Percentiles rank a stretch among this genome's conserved stretches.
Conservation (phyloP, 164 flowering plant species). For the Magnolia sinica region DNA sequence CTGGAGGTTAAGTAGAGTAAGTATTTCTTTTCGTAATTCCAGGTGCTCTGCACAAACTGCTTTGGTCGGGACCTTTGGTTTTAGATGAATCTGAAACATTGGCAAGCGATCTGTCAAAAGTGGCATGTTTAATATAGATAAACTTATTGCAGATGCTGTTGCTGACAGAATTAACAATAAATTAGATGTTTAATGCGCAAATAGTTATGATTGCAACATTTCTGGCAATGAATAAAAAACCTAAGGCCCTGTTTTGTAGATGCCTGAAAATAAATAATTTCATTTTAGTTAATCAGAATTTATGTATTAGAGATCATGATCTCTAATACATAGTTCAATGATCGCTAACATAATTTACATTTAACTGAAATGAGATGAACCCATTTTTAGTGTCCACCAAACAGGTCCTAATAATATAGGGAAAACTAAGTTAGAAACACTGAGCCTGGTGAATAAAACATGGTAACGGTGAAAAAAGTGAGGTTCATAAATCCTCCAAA, state of each 20-base stretch:
- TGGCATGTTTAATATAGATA: not conserved
- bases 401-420: not conserved
- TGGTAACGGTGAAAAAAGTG: not conserved
- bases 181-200: not conserved
- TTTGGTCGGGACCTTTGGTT: constrained; percentile 91
- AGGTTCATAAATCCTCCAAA: not conserved
- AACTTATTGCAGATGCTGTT: not conserved
- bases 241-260: no score
- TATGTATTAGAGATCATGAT: no score
- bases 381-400: not conserved
- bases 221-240: no score
- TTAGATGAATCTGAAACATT: constrained; percentile 64
- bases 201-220: not conserved
- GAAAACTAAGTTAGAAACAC: not conserved
- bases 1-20: constrained; percentile 85
- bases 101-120: not conserved
- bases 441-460: not conserved
- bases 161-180: not conserved
- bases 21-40: constrained; percentile 85
- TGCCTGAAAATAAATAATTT: no score
- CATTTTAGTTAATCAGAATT: no score
- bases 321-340: no score
- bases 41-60: constrained; percentile 93
- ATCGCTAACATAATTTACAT: no score
- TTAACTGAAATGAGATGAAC: no score